Base-by-base conservation (phyloP, 768 basidiomycete genomes). In the Agrocybe chaxingu region DNA sequence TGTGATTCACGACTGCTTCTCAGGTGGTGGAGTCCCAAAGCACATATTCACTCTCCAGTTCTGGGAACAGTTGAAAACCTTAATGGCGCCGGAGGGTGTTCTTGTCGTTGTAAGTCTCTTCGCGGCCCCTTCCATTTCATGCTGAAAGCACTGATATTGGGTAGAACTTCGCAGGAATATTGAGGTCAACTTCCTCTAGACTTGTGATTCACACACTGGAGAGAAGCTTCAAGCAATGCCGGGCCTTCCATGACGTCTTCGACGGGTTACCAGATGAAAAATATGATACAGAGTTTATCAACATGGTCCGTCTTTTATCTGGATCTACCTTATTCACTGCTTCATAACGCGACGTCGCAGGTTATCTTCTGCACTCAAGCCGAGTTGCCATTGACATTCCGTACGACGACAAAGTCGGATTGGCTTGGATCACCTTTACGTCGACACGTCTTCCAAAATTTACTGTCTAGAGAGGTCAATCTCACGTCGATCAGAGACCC, bases 1-100 rank as follows among this genome's bases (percentile, higher is more conserved):
- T 54, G 80, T 93, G 36, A 72, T 96, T 0, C 96, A 98, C 57
- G 95, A 96, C 59, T 91, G 90, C 61, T 98, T 97, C 65, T 92
- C 93, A 7, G 96, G 95, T 7, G 96, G 96, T 3, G 83, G 82
- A n/a, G 84, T 98, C 2, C 93, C 96, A 0, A 72, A 83, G 34
- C 86, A 92, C 60, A 70, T 98, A 45, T 98, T 88, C 68, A 90
- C 93, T 0, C 36, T 78, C 30, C 85, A 94, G 57, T 95, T 95
- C 62, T 96, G 92, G 90, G 56, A 73, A 18, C 82, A 84, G 47
- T 62, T 96, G 45, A 85, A 80, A 58, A 59, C 65, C 2, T 63
- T 85, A 13, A 77, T 96, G 66, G 74, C 78, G 9, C 72, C 79
- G 3, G 82, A 89, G 42, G 95, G 88, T 3, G 73, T 94, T 11